These are phyloP conservation scores for Diaporthe capsici DNA, from an alignment of 2,329 filamentous ascomycete species.

Conservation along the genomic window DNA sequence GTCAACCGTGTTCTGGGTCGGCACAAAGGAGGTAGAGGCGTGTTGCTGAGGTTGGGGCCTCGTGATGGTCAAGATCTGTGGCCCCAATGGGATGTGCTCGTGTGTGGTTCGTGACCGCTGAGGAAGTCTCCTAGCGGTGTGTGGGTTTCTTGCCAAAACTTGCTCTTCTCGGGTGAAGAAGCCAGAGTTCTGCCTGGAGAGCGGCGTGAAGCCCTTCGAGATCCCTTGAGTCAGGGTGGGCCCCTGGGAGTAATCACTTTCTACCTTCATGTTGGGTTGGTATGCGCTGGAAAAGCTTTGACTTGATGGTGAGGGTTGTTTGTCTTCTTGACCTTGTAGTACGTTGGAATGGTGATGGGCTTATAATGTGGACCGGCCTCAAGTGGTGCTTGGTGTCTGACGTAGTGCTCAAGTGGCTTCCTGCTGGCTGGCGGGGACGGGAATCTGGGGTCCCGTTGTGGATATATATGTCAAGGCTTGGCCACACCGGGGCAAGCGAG, in stretches of 20 bases:
- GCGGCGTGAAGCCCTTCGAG: slow-evolving; percentile 41
- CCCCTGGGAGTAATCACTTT: slow-evolving; percentile 36
- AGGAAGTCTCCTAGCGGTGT: slow-evolving; percentile 38
- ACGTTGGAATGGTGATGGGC: not conserved
- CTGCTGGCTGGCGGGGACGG: slow-evolving; percentile 28
- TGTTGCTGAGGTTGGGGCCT: slow-evolving; percentile 35
- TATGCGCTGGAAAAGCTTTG: not conserved
- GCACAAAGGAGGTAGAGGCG: slow-evolving; percentile 8
- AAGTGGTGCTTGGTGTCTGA: not conserved
- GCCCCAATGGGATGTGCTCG: slow-evolving; percentile 39
- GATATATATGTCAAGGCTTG: slow-evolving; percentile 39
- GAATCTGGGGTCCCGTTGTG: slow-evolving; percentile 35
- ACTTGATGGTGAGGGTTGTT: not conserved
- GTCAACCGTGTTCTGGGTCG: slow-evolving; percentile 12
- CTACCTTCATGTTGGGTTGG: slow-evolving; percentile 37
- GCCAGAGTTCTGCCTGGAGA: slow-evolving; percentile 42
- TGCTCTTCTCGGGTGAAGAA: slow-evolving; percentile 59
- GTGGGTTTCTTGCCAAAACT: slow-evolving; percentile 53
- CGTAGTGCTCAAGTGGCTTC: slow-evolving; percentile 21
- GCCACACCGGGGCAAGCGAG: slow-evolving; percentile 25
- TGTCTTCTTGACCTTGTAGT: not conserved
- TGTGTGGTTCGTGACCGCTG: slow-evolving; percentile 43
- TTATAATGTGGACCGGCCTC: slow-evolving; percentile 8
- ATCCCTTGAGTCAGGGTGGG: slow-evolving; percentile 31
- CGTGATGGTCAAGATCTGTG: slow-evolving; percentile 39